A percentile compares a stretch with the other conserved stretches of the same genome.
These are phyloP conservation scores for Aureobasidium sp. DNA, from an alignment of 2,329 filamentous ascomycete genomes.

Conservation along the genomic window DNA sequence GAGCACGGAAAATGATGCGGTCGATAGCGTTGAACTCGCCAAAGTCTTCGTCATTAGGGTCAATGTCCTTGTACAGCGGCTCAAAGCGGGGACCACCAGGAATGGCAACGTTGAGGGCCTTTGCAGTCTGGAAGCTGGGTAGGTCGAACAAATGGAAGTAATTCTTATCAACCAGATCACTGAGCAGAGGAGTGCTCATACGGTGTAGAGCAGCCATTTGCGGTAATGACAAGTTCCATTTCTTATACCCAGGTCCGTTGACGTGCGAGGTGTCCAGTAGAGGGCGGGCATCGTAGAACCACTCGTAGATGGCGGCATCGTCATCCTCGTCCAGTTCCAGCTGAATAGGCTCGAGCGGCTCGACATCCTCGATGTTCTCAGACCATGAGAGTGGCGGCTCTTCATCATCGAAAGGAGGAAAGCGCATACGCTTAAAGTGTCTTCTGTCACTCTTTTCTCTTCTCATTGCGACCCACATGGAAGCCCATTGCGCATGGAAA, in stretches of 20 bases:
- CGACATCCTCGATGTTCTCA: constrained; percentile 97
- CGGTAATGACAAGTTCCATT: constrained; percentile 84
- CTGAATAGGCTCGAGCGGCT: constrained; percentile 94
- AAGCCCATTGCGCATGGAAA: constrained; percentile 97
- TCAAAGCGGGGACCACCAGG: constrained; percentile 97
- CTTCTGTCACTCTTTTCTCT: constrained; percentile 93
- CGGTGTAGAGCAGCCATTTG: constrained; percentile 97
- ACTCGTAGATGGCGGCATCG: constrained; percentile 84
- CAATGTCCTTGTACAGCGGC: constrained; percentile 95
- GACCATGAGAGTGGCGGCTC: constrained; percentile 96
- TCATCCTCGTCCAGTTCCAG: constrained; percentile 96
- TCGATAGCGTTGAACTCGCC: constrained; percentile 99
- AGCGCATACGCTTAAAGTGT: constrained; percentile 98
- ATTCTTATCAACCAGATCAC: constrained; percentile 89
- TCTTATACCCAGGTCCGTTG: constrained; percentile 93
- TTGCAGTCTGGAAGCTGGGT: constrained; percentile 90
- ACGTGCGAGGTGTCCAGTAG: constrained; percentile 87
- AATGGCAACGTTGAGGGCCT: constrained; percentile 92
- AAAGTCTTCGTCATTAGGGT: constrained; percentile 98
- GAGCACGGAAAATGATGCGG: constrained; percentile 94
- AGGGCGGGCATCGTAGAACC: constrained; percentile 94
- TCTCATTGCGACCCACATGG: constrained; percentile 98
- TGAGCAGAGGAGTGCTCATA: constrained; percentile 81
- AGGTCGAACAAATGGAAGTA: constrained; percentile 97
- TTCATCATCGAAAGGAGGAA: constrained; percentile 97